Percentiles rank a stretch among this genome's conserved stretches.
phyloP scores from a whole-genome alignment of 768 basidiomycete species.

The Termitomyces eurrhizus region DNA sequence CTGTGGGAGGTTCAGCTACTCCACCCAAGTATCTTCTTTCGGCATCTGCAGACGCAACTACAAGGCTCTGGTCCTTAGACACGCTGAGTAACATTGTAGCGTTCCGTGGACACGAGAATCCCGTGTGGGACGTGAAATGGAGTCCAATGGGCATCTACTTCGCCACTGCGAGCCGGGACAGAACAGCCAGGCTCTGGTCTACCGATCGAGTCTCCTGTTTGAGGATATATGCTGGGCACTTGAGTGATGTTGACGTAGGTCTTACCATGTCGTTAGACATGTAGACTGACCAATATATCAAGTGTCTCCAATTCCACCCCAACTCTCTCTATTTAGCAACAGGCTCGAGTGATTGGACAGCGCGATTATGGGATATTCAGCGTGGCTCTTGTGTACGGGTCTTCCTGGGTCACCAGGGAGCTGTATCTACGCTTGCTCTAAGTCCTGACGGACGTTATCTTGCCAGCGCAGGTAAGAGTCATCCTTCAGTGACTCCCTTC shows the following conservation, averaged over 20 bases:
- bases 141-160: constrained; percentile 98
- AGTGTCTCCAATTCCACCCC: constrained; percentile 97
- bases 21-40: constrained; percentile 89
- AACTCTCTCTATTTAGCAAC: constrained; percentile 97
- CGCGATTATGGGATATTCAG: constrained; percentile 98
- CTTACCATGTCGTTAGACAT: neutral
- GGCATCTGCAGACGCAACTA: constrained; percentile 87
- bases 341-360: constrained; percentile 94
- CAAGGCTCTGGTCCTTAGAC: constrained; percentile 93
- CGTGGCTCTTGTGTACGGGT: constrained; percentile 90
- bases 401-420: constrained; percentile 92
- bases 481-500: constrained; percentile 2
- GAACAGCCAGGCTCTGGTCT: constrained; percentile 94
- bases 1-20: constrained; percentile 78
- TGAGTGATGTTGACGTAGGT: constrained; percentile 96
- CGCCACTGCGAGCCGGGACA: constrained; percentile 90
- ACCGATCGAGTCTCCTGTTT: constrained; percentile 86
- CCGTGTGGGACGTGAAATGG: constrained; percentile 99
- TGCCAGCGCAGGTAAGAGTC: constrained; percentile 72
- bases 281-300: neutral
- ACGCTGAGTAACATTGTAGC: constrained; percentile 92
- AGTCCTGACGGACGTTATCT: constrained; percentile 94
- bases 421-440: constrained; percentile 80
- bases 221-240: constrained; percentile 91
- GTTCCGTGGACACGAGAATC: constrained; percentile 94